A percentile compares a stretch with the other conserved stretches of the same genome.
Conservation (phyloP, 257 asterid species). For the Plantago major region DNA sequence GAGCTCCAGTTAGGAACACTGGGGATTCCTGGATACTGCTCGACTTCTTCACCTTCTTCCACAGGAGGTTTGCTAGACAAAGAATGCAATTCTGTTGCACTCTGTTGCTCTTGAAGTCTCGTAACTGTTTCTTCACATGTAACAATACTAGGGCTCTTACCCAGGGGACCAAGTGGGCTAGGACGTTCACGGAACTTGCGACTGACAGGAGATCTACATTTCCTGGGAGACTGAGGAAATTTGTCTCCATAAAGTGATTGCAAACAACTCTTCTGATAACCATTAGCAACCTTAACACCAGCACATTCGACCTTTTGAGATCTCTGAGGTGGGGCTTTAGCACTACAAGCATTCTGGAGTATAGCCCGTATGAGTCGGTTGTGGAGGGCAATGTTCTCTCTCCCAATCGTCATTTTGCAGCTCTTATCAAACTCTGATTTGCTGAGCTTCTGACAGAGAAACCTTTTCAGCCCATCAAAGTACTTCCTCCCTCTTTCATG, state of each 20-base stretch:
- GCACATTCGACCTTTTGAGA: conserved; percentile 38
- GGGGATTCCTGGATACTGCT: conserved; percentile 55
- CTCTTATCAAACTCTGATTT: conserved; percentile 57
- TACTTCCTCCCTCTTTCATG: conserved; percentile 67
- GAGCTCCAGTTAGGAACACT: conserved; percentile 44
- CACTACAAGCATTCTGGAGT: conserved; percentile 52
- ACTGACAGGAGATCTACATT: conserved; percentile 43
- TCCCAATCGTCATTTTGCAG: conserved; percentile 55
- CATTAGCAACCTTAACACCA: conserved; percentile 43
- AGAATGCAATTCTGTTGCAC: conserved; percentile 69
- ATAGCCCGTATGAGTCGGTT: conserved; percentile 62
- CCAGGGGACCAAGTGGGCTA: conserved; percentile 83
- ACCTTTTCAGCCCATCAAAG: conserved; percentile 48
- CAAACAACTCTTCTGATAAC: conserved; percentile 44
- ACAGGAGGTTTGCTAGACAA: conserved; percentile 76
- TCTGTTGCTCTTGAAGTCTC: conserved; percentile 66
- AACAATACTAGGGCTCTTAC: conserved; percentile 57
- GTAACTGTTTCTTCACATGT: conserved; percentile 56
- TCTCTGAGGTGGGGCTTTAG: conserved; percentile 54
- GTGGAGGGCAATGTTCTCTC: conserved; percentile 71
- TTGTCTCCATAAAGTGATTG: conserved; percentile 61
- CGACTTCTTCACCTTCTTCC: conserved; percentile 94
- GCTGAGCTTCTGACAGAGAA: conserved; percentile 43
- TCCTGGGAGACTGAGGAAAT: conserved; percentile 64
- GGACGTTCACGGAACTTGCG: conserved; percentile 69